Evolutionary conservation across 2,329 filamentous ascomycete genomes (phyloP).

Genomic region (Colletotrichum tamarilloi): DNA sequence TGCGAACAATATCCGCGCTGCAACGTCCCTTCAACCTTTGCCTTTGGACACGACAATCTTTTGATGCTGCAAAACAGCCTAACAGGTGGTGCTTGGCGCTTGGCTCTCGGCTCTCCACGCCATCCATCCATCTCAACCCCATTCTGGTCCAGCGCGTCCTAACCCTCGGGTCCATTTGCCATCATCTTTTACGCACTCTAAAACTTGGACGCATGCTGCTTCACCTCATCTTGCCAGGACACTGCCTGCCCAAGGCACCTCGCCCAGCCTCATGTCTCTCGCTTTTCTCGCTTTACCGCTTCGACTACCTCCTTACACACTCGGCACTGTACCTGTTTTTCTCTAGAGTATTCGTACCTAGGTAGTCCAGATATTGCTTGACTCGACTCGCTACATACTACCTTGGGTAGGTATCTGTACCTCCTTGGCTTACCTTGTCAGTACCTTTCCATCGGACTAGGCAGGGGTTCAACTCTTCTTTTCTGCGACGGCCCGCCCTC

Average conservation of each 20-base stretch:
- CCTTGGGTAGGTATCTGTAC: too few relatives aligned
- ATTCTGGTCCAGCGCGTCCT: not conserved
- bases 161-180: not conserved
- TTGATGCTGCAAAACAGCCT: too few relatives aligned
- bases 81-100: not conserved
- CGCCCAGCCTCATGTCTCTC: not conserved
- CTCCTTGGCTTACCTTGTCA: too few relatives aligned
- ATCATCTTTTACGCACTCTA: not conserved
- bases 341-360: too few relatives aligned
- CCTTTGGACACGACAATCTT: too few relatives aligned
- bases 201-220: not conserved
- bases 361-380: too few relatives aligned
- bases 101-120: not conserved
- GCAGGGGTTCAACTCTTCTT: not conserved
- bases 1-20: too few relatives aligned
- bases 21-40: too few relatives aligned
- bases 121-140: not conserved
- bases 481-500: slow-evolving; percentile 1
- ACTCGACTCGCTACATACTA: too few relatives aligned
- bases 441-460: not conserved
- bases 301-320: not conserved
- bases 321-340: too few relatives aligned
- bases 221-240: not conserved
- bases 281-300: not conserved
- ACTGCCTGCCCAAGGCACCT: not conserved